These are phyloP conservation scores for Brassica napus DNA, from an alignment of 345 rosid species.

Conservation along the genomic window Da-Ae NC_063446.1:73131501-73132000, in stretches of 20 bases:
- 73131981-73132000: background rate
- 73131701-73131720: background rate
- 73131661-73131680: background rate
- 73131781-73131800: background rate
- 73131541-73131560: background rate
- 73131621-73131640: background rate
- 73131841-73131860: background rate
- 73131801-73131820: background rate
- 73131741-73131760: background rate
- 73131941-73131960: background rate
- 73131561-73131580: background rate
- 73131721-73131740: background rate
- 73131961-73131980: background rate
- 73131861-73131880: background rate
- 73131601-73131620: background rate
- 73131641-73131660: background rate
- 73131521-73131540: background rate
- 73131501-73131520: background rate
- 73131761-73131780: background rate
- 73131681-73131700: background rate
- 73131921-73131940: background rate
- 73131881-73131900: background rate
- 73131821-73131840: background rate
- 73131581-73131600: background rate
- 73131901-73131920: background rate